A percentile compares a stretch with the other conserved stretches of the same genome.
Conservation (phyloP, 345 rosid species). For the Eucalyptus pauciflora region DNA sequence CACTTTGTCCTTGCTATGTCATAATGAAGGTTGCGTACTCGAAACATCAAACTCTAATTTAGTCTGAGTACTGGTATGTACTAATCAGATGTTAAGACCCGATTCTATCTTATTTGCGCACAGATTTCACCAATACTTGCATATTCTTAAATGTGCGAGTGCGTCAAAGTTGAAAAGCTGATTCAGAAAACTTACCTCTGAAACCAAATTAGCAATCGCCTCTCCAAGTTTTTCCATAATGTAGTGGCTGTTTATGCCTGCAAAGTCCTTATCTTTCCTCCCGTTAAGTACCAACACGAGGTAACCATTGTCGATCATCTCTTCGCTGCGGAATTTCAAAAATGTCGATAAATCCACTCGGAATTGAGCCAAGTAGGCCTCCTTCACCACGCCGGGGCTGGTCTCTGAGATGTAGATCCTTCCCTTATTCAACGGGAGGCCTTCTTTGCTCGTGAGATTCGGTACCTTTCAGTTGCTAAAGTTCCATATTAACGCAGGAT, state of each 20-base stretch:
- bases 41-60: background rate
- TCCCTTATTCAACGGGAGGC: conserved; percentile 7
- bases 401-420: conserved; percentile 5
- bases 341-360: conserved; percentile 3
- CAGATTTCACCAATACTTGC: background rate
- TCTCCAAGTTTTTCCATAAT: background rate
- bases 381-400: conserved; percentile 2
- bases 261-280: background rate
- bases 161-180: background rate
- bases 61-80: background rate
- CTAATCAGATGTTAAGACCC: background rate
- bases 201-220: conserved; percentile 1
- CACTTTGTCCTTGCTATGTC: background rate
- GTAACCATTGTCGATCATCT: conserved; percentile 1
- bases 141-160: background rate
- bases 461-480: conserved; percentile 1
- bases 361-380: conserved; percentile 12
- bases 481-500: background rate
- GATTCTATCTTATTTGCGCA: background rate
- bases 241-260: background rate
- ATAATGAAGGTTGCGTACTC: background rate
- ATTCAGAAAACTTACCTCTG: background rate
- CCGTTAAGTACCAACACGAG: conserved; percentile 1
- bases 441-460: background rate
- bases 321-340: background rate